Base-by-base conservation (phyloP, 768 basidiomycete species). In the Candolleomyces efflorescens region DNA sequence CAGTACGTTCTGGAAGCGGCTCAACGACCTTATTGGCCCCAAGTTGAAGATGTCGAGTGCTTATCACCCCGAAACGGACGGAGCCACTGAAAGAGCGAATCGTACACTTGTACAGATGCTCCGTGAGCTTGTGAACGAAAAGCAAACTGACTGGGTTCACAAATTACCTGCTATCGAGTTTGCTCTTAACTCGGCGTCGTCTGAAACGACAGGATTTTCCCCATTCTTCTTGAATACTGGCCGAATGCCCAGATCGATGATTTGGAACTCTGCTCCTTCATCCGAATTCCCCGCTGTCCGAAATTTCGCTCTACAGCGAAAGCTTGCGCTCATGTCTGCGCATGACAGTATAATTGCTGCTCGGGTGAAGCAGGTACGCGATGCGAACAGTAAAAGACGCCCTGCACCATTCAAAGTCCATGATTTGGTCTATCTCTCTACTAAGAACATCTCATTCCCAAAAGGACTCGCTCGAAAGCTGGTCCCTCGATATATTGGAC, bases 331-430 rank as follows among this genome's bases (percentile, higher is more conserved):
- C 0, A 63, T 68, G 45, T 53, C 64, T 13, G 75, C 75, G 0
- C 72, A 73, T 53, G 74, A 77, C 53, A 66, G 63, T 36, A 63
- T 78, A 0, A 53, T 73, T 50, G 48, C 61, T 1, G 66, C 74
- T 0, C 66, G 72, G 52, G 61, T 72, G 0, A 59, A 67, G 6
- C 71, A 75, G 39, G 69, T 68, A 0, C 38, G 56, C 3, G 37
- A 63, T 46, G 71, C 73, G 0, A 74, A 76, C 54, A 13, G 60
- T 23, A 49, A 65, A 32, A 59, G 69, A 0, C 55, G 49, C 2
- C 38, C 17, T 1, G 20, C 64, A 2, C 64, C 64, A 3, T 69
- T 67, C 23, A 7, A 15, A 10, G 44, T 51, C 18, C 51, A 51
- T 6, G 64, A 69, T 23, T 45, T 67, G 5, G 63, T 63, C 0